Percentiles rank a stretch among this genome's conserved stretches.
These are phyloP conservation scores for Coleophoma cylindrospora DNA, from an alignment of 2,329 filamentous ascomycete species.

Conservation along the genomic window DNA sequence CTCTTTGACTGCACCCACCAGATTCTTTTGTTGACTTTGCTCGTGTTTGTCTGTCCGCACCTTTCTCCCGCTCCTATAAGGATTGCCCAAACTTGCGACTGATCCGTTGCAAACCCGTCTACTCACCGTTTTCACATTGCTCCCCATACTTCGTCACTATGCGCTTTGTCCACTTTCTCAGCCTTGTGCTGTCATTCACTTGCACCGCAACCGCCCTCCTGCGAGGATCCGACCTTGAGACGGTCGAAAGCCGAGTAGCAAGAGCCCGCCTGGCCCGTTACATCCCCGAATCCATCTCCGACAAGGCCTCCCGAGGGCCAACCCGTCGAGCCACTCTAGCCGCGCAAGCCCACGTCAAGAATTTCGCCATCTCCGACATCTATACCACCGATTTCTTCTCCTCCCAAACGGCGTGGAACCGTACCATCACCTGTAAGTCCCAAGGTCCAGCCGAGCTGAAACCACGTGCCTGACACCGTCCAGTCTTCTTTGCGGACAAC, in stretches of 20 bases:
- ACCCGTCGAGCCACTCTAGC: slow-evolving; percentile 1
- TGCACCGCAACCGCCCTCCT: slow-evolving; percentile 3
- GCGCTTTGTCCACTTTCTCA: slow-evolving; percentile 9
- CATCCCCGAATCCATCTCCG: not conserved
- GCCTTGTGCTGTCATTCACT: slow-evolving; percentile 7
- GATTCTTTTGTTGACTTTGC: too few relatives aligned
- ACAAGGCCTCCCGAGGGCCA: not conserved
- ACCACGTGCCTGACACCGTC: too few relatives aligned
- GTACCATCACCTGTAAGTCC: slow-evolving; percentile 10
- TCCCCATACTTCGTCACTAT: slow-evolving; percentile 1
- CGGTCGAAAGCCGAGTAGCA: not conserved
- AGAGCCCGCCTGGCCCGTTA: slow-evolving; percentile 1
- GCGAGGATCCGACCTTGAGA: not conserved
- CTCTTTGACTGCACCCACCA: too few relatives aligned
- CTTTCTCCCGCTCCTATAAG: too few relatives aligned
- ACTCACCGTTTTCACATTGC: not conserved
- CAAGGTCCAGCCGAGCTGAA: not conserved
- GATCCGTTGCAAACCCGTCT: not conserved
- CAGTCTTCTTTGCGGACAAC: slow-evolving; percentile 21
- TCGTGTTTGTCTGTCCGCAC: too few relatives aligned
- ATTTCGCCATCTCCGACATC: slow-evolving; percentile 11
- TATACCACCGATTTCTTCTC: not conserved
- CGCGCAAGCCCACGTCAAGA: not conserved
- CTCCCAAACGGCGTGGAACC: slow-evolving; percentile 3
- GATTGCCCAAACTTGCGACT: not conserved